phyloP scores from a whole-genome alignment of 83 land plant genomes.

The Diphasiastrum complanatum region DNA sequence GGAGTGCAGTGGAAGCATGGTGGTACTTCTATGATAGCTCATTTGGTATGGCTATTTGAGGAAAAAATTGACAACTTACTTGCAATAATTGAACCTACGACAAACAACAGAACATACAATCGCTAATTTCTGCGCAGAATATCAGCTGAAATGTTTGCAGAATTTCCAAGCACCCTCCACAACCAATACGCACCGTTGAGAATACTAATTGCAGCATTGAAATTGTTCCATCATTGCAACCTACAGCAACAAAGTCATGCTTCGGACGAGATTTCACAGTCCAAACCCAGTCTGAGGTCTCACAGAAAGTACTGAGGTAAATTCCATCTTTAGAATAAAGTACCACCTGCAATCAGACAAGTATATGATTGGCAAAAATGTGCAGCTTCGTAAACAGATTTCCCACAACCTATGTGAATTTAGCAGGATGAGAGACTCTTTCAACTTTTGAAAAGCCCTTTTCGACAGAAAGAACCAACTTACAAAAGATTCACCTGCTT shows the following conservation, averaged over 20 bases:
- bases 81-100: no score
- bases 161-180: background rate
- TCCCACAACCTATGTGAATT: background rate
- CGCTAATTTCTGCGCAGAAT: no score
- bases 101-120: background rate
- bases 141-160: no score
- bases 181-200: constrained; percentile 24
- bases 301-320: constrained; percentile 33
- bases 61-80: no score
- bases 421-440: constrained; percentile 2
- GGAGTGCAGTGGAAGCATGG: no score
- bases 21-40: no score
- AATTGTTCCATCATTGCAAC: constrained; percentile 37
- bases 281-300: constrained; percentile 39
- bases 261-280: constrained; percentile 34
- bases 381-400: no score
- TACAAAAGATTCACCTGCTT: constrained; percentile 18
- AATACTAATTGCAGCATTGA: constrained; percentile 34
- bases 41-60: no score
- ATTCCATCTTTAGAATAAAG: constrained; percentile 34
- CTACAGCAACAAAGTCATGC: constrained; percentile 29
- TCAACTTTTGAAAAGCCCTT: no score
- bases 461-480: no score
- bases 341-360: constrained; percentile 17
- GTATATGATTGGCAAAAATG: constrained; percentile 3